Evolutionary conservation across 2,329 filamentous ascomycete species (phyloP).

Genomic region (Gliomastix tumulicola): DNA sequence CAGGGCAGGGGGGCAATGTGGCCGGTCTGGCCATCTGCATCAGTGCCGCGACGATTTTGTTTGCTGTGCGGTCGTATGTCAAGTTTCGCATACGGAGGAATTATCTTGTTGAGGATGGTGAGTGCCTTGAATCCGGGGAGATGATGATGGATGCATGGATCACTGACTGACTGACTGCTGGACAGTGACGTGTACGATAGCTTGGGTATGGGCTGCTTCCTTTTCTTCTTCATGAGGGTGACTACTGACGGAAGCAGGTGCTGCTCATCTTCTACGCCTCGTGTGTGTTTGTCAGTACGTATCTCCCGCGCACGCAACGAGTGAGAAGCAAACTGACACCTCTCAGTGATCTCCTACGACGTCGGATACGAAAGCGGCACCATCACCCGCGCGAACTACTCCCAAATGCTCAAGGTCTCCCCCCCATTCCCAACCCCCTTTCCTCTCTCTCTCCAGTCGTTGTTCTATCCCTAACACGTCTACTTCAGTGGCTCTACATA

Average conservation of each 20-base stretch:
- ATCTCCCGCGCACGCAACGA: no score
- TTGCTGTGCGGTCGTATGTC: conserved; percentile 8
- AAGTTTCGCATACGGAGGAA: conserved; percentile 6
- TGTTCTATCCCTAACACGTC: no score
- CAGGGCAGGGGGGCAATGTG: conserved; percentile 3
- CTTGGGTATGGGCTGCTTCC: conserved; percentile 8
- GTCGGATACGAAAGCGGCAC: no score
- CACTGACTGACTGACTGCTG: conserved; percentile 2
- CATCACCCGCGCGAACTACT: no score
- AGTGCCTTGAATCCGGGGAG: background rate
- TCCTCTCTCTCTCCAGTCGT: background rate
- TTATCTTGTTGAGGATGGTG: conserved; percentile 2
- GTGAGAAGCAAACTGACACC: no score
- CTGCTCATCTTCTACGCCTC: no score
- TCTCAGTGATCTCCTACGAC: no score
- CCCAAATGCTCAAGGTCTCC: conserved; percentile 9
- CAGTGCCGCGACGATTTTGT: conserved; percentile 3
- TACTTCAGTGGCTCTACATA: conserved; percentile 18
- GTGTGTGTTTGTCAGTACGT: no score
- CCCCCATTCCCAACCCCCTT: background rate
- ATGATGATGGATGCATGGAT: background rate
- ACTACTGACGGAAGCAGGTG: no score
- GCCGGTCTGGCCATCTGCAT: conserved; percentile 8
- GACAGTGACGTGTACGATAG: conserved; percentile 7
- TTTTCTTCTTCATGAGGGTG: no score